Conservation (phyloP, 176 grass and related monocot genomes). For the Otatea glauca region DNA sequence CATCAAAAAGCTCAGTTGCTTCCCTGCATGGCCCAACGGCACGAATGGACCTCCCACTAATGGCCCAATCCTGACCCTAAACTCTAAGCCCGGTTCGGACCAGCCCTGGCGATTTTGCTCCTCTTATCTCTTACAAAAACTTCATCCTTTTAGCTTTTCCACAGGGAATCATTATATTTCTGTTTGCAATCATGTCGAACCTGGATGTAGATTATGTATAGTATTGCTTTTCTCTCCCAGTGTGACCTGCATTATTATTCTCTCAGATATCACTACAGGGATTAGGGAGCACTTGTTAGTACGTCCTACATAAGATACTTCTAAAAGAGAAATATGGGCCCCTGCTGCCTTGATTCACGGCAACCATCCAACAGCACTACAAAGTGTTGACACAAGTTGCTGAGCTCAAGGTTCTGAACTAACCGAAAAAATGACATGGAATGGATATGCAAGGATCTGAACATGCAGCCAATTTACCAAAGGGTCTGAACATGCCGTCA, state of each 20-base stretch:
- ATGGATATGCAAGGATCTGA: neutral
- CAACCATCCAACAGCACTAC: constrained; percentile 19
- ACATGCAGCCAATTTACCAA: neutral
- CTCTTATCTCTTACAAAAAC: neutral
- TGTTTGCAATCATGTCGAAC: constrained; percentile 35
- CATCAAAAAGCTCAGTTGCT: neutral
- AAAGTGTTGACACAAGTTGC: neutral
- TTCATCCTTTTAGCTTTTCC: constrained; percentile 1
- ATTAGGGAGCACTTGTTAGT: constrained; percentile 36
- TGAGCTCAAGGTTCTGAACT: neutral
- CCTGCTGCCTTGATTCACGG: constrained; percentile 44
- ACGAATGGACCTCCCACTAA: neutral
- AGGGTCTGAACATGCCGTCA: neutral
- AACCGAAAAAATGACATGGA: neutral
- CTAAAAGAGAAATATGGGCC: constrained; percentile 42
- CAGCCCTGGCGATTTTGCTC: neutral
- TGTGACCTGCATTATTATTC: constrained; percentile 6
- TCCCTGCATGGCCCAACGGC: neutral
- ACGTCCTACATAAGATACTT: constrained; percentile 29
- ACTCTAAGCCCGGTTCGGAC: neutral
- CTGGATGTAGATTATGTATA: constrained; percentile 27
- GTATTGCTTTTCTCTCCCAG: constrained; percentile 18
- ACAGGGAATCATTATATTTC: constrained; percentile 9
- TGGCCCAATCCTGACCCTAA: neutral
- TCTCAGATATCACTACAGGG: constrained; percentile 24